phyloP scores from a whole-genome alignment of 805 yeast species.

The Yueomyces sp. region DNA sequence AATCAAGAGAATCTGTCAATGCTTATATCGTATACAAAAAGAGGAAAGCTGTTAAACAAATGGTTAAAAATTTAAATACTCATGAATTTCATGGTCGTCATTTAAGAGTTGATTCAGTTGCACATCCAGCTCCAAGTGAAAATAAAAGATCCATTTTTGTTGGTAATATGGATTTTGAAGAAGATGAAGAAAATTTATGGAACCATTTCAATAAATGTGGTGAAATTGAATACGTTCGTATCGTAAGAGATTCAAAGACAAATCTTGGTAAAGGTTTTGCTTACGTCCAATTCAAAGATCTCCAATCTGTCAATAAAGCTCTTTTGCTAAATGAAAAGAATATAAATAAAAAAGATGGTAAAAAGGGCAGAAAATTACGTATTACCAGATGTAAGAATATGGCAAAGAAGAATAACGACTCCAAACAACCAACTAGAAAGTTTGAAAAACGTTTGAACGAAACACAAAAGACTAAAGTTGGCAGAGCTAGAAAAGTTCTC shows the following conservation, averaged over 20 bases:
- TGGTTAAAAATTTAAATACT: slow-evolving; percentile 44
- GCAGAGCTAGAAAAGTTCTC: slow-evolving; percentile 62
- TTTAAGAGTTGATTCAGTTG: slow-evolving; percentile 81
- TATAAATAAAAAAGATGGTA: slow-evolving; percentile 24
- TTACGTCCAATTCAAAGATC: slow-evolving; percentile 76
- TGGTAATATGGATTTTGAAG: slow-evolving; percentile 90
- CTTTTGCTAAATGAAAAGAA: slow-evolving; percentile 62
- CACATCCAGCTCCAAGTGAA: slow-evolving; percentile 81
- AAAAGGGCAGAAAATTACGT: slow-evolving; percentile 50
- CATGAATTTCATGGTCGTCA: slow-evolving; percentile 57
- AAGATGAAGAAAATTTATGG: slow-evolving; percentile 83
- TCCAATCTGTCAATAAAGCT: slow-evolving; percentile 67
- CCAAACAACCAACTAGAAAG: slow-evolving; percentile 13
- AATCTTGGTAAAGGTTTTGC: slow-evolving; percentile 97
- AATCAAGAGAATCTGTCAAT: slow-evolving; percentile 67
- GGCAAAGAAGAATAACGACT: slow-evolving; percentile 9
- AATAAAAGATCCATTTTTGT: slow-evolving; percentile 76
- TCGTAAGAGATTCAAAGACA: slow-evolving; percentile 84
- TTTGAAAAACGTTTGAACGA: slow-evolving; percentile 31
- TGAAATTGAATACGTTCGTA: slow-evolving; percentile 75
- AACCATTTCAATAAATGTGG: slow-evolving; percentile 55
- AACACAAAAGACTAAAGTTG: slow-evolving; percentile 60
- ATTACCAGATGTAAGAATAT: slow-evolving; percentile 53
- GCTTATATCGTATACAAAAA: slow-evolving; percentile 73
- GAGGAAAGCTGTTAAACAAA: slow-evolving; percentile 28